These are phyloP conservation scores for Pichia sp. DNA, from an alignment of 1,139 yeast genomes.

Conservation along the genomic window DNA sequence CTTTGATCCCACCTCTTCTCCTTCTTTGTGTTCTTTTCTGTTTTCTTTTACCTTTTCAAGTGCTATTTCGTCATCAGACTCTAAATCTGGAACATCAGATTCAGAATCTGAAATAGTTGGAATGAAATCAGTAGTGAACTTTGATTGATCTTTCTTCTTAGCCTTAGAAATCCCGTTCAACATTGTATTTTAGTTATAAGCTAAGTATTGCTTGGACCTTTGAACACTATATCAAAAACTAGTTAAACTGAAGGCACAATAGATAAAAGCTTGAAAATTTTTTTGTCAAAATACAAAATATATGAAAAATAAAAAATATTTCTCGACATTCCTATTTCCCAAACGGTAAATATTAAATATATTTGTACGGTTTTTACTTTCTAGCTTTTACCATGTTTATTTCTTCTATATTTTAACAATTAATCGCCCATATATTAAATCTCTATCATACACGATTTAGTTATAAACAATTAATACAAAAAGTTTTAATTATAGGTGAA, in stretches of 20 bases:
- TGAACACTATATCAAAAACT: neutral
- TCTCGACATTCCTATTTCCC: neutral
- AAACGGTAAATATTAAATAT: neutral
- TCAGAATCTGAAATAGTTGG: conserved; percentile 74
- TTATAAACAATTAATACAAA: neutral
- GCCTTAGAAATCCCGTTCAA: neutral
- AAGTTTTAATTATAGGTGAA: conserved; percentile 3
- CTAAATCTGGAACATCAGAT: conserved; percentile 47
- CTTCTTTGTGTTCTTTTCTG: conserved; percentile 15
- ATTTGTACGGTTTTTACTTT: neutral
- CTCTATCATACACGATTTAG: neutral
- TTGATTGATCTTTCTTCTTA: neutral
- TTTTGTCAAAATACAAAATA: neutral
- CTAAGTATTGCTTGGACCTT: neutral
- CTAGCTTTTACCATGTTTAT: neutral
- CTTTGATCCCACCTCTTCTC: conserved; percentile 10
- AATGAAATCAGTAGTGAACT: conserved; percentile 37
- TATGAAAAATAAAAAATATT: neutral
- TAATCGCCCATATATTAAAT: neutral
- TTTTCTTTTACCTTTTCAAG: conserved; percentile 20
- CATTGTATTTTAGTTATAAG: neutral
- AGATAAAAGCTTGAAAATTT: neutral
- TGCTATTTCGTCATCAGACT: conserved; percentile 36
- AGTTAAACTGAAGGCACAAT: neutral
- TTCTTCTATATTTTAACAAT: neutral